Conservation (phyloP, 495 filamentous ascomycete species). For the Aspergillus indologenus region DNA sequence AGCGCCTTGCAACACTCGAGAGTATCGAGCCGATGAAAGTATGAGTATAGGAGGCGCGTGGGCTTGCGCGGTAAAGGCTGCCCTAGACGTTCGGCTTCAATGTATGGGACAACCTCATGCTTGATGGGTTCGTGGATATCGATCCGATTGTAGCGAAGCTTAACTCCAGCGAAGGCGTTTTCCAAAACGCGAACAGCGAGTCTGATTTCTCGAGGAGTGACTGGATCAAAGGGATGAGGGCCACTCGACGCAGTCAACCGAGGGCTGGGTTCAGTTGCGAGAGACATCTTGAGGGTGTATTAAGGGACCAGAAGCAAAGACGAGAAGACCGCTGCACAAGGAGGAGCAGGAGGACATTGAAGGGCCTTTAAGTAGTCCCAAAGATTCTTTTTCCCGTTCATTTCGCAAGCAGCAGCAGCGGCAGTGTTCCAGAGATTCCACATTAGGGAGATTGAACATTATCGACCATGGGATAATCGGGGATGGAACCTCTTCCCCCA, state of each 20-base stretch:
- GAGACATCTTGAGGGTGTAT: constrained; percentile 12
- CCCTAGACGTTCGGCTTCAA: constrained; percentile 39
- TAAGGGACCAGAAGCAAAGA: not conserved
- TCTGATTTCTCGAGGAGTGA: constrained; percentile 42
- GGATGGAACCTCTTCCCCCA: no score
- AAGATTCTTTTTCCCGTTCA: no score
- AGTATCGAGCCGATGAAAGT: constrained; percentile 43
- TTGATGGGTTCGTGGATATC: constrained; percentile 45
- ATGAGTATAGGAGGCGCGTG: constrained; percentile 36
- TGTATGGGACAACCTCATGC: constrained; percentile 40
- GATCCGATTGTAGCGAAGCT: constrained; percentile 44
- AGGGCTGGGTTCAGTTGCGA: constrained; percentile 12
- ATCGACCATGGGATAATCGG: no score
- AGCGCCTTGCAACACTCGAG: constrained; percentile 43
- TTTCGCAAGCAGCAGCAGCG: no score
- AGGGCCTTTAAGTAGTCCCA: not conserved
- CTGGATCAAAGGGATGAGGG: constrained; percentile 44
- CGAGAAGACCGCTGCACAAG: not conserved
- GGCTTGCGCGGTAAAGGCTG: constrained; percentile 34
- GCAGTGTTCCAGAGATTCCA: no score
- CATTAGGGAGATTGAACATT: no score
- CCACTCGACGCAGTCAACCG: constrained; percentile 1
- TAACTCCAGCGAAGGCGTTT: constrained; percentile 37
- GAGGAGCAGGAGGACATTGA: not conserved
- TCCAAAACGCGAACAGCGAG: constrained; percentile 39